Base-by-base conservation (phyloP, 2,329 filamentous ascomycete genomes). In the Penicillium thymicola region DNA sequence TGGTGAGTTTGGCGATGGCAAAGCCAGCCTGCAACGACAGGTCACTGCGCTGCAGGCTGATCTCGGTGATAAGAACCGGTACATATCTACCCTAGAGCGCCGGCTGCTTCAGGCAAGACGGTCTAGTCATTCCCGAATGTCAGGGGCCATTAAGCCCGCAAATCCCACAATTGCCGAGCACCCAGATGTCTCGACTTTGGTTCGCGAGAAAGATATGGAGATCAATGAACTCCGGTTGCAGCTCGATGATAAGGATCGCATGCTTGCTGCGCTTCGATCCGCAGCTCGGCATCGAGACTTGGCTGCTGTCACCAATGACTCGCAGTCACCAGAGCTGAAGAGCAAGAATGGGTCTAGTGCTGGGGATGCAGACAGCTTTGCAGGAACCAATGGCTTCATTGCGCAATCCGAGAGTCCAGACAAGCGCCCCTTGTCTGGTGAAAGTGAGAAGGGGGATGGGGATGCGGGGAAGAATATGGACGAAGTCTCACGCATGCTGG, bases 41-140 rank as follows among this genome's bases (percentile, higher is more conserved):
- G 92, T 97, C 65, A 85, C 87, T 48, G 89, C 95, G n/a, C 78
- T 99, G 46, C 94, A 96, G 72, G 86, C 92, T n/a, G 94, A 99
- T 72, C 82, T 99, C 45, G 85, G 84, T n/a, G 94, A 99, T 76
- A 97, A 96, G 78, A 97, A 94, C 66, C 89, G 94, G 32, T 99
- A 99, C 73, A 97, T 97, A 65, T 84, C 89, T 28, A 97, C 94
- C 0, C 77, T 99, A 13, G 94, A 99, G 77, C 95, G 95, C 75
- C 85, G 94, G 27, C 79, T 99, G 1, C 80, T 97, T 34, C 94
- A 99, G 70, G 94, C 94, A 37, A 84, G 94, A 40, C 83, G 93
- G 46, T 91, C 92, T 0, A 97, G 92, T 74, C 92, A 96, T 53
- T 93, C 91, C 8, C 86, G 93, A 18, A 86, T 93, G 11, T 96